Base-by-base conservation (phyloP, 1,284 basidiomycete species). In the Trichosporon inkin region DNA sequence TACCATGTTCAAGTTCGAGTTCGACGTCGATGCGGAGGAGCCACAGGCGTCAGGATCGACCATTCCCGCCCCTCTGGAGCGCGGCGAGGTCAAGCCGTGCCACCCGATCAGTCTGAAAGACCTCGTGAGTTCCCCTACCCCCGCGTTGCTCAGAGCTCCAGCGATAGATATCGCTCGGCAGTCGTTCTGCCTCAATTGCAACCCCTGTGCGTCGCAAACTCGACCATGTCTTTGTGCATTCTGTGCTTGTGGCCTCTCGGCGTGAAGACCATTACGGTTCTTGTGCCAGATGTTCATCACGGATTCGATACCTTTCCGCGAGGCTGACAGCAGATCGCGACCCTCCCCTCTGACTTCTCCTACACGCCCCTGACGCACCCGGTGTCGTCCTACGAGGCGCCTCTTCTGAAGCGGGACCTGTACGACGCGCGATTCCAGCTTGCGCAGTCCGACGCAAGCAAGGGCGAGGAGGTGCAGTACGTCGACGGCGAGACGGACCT, bases 351-450 rank as follows among this genome's bases (percentile, higher is more conserved):
- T 10, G 65, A 68, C n/a, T 73, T 77, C 54, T 75, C 73, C 1
- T 78, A 76, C 56, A 72, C 76, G 2, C 70, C 74, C 6, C 53
- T 76, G 17, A 58, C 67, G 17, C 67, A 70, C 28, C 67, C 69
- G 0, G 58, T 55, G 22, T 60, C 64, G 19, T 14, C 35, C 10
- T 53, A 40, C 10, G 57, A 58, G 3, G 62, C 55, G 6, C 70
- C 71, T 2, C 55, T 74, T 13, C 78, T 86, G 3, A 85, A 92
- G 10, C 82, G 94, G 53, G 94, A 98, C 78, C 81, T 97, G 10
- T 97, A 92, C 71, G 95, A 98, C 76, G 93, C 90, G 1, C 85
- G 92, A 13, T 96, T 95, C 74, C 94, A 97, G 75, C 80, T 95
- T 35, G 88, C 93, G 2, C 53, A 68, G 38, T 57, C 41, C 8